Conservation (phyloP, 1,139 yeast genomes). For the Geotrichum klebahnii region DNA sequence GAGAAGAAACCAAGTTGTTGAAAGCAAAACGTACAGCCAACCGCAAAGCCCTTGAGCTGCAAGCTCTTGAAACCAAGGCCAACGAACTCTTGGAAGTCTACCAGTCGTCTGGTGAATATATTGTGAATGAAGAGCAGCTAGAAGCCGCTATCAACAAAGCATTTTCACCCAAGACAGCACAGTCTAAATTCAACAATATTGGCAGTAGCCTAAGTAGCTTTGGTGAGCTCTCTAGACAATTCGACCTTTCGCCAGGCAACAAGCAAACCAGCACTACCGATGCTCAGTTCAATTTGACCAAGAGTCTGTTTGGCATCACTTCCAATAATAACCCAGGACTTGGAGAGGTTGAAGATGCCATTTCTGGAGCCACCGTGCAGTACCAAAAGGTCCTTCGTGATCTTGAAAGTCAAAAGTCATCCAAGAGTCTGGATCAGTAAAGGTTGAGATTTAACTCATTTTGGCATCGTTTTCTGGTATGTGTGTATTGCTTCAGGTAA, state of each 20-base stretch:
- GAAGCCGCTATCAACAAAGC: slow-evolving; percentile 55
- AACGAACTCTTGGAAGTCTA: slow-evolving; percentile 61
- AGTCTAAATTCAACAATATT: slow-evolving; percentile 14
- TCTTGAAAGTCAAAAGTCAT: slow-evolving; percentile 1
- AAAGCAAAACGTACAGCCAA: slow-evolving; percentile 52
- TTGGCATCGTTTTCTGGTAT: neutral
- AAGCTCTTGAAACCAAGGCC: slow-evolving; percentile 49
- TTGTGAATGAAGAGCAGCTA: slow-evolving; percentile 61
- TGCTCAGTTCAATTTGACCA: slow-evolving; percentile 23
- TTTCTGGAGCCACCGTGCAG: slow-evolving; percentile 35
- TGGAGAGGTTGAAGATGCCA: slow-evolving; percentile 44
- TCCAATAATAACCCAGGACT: slow-evolving; percentile 49
- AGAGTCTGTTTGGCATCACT: slow-evolving; percentile 31
- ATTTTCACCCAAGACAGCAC: slow-evolving; percentile 36
- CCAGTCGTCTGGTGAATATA: slow-evolving; percentile 63
- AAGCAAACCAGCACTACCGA: slow-evolving; percentile 3
- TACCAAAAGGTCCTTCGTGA: slow-evolving; percentile 9
- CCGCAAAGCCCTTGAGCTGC: slow-evolving; percentile 46
- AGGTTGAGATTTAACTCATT: no score
- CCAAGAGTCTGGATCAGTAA: slow-evolving; percentile 1
- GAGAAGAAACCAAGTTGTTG: slow-evolving; percentile 54
- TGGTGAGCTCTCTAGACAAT: slow-evolving; percentile 9
- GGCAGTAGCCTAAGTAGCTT: slow-evolving; percentile 8
- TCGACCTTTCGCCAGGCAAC: slow-evolving; percentile 4
- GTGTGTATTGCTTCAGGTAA: no score